These are phyloP conservation scores for Elongisporangium senticosum DNA, from an alignment of 352 stramenopile species.

Conservation along the genomic window DNA sequence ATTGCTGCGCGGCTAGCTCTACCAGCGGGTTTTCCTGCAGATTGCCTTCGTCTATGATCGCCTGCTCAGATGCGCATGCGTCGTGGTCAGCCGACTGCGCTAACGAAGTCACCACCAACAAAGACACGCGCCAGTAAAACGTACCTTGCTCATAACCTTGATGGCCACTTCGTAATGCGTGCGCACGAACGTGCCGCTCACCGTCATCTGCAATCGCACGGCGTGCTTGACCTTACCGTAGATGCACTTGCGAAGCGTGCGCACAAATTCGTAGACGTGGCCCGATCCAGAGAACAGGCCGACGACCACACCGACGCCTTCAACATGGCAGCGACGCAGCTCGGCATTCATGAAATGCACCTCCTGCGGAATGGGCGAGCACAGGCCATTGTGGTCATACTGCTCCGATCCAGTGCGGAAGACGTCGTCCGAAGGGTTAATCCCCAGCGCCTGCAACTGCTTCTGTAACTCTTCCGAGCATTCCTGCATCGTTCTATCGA, in stretches of 20 bases:
- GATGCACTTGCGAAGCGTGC: conserved; percentile 83
- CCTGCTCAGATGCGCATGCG: conserved; percentile 19
- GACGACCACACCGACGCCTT: conserved; percentile 68
- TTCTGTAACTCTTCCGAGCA: conserved; percentile 67
- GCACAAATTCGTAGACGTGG: conserved; percentile 82
- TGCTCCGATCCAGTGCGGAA: conserved; percentile 75
- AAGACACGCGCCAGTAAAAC: background rate
- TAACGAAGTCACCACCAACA: background rate
- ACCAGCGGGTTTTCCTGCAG: conserved; percentile 84
- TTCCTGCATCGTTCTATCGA: conserved; percentile 31
- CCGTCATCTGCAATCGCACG: conserved; percentile 72
- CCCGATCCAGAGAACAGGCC: conserved; percentile 78
- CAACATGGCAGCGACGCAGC: conserved; percentile 66
- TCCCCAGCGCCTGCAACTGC: conserved; percentile 75
- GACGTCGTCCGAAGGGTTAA: conserved; percentile 74
- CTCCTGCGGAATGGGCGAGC: conserved; percentile 80
- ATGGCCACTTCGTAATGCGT: conserved; percentile 80
- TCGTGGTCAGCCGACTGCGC: background rate
- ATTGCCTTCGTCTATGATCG: conserved; percentile 83
- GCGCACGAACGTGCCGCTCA: conserved; percentile 69
- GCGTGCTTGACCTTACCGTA: conserved; percentile 87
- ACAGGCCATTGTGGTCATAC: conserved; percentile 73
- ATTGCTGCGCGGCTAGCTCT: conserved; percentile 82
- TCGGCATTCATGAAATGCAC: conserved; percentile 86
- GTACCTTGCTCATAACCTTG: conserved; percentile 87